Conservation (phyloP, 2,329 filamentous ascomycete genomes). For the Coniochaeta prunicola region DNA sequence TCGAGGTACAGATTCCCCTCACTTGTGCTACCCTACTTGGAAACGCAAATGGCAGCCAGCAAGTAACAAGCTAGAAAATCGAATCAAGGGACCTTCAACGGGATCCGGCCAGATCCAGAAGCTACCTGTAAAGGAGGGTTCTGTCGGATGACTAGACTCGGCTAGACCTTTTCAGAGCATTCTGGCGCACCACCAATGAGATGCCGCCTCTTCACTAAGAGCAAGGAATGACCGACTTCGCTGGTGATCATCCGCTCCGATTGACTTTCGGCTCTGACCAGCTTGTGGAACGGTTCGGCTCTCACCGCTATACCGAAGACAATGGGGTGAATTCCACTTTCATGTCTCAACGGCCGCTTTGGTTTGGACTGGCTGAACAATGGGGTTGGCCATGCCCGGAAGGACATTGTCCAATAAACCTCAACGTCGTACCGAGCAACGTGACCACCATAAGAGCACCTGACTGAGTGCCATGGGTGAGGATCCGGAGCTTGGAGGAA, state of each 20-base stretch:
- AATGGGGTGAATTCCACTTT: not conserved
- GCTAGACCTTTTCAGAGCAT: not conserved
- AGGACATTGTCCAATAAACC: not conserved
- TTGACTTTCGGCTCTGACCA: constrained; percentile 1
- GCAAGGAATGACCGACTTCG: not conserved
- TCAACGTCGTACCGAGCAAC: not conserved
- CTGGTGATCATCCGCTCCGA: not conserved
- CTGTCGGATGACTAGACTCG: not conserved
- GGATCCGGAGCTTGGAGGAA: not conserved
- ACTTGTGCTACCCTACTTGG: not conserved
- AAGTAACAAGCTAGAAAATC: not conserved
- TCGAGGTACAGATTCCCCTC: not conserved
- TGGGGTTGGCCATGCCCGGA: not conserved
- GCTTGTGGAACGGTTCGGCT: not conserved
- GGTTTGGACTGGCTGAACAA: not conserved
- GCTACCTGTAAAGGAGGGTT: not conserved
- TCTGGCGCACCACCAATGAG: not conserved
- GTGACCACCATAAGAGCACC: constrained; percentile 5
- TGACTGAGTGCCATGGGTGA: constrained; percentile 5
- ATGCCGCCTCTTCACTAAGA: not conserved
- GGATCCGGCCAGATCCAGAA: not conserved
- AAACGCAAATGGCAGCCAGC: not conserved
- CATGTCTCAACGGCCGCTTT: not conserved
- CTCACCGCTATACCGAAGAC: not conserved
- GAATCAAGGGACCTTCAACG: not conserved